Evolutionary conservation across 768 basidiomycete genomes (phyloP).

Genomic region (Lentinula aciculospora): DNA sequence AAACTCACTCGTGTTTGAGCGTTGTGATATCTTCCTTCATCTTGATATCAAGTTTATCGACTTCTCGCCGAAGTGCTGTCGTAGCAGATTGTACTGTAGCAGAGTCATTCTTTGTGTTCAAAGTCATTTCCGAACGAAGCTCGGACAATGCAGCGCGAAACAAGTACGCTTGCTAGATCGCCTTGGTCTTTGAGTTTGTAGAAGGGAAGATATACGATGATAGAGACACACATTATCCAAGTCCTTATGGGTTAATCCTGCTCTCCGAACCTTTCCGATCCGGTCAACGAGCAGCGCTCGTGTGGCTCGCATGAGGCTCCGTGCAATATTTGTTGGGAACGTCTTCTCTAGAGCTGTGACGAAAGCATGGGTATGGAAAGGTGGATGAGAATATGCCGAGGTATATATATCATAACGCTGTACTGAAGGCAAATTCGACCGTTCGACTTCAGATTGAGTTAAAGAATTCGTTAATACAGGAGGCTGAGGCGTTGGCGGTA

Average conservation of each 20-base stretch:
- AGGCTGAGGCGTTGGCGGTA: neutral
- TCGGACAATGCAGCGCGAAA: constrained; percentile 93
- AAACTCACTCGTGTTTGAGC: constrained; percentile 86
- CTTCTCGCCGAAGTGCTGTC: constrained; percentile 76
- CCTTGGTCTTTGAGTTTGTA: constrained; percentile 1
- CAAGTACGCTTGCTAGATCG: constrained; percentile 82
- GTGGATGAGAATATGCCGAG: constrained; percentile 55
- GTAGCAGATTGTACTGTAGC: constrained; percentile 75
- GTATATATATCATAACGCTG: constrained; percentile 10
- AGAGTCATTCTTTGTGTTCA: constrained; percentile 79
- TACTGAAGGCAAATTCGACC: constrained; percentile 10
- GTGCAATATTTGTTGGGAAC: constrained; percentile 69
- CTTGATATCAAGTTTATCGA: constrained; percentile 79
- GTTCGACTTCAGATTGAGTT: neutral
- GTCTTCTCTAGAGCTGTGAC: constrained; percentile 65
- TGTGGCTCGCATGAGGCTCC: constrained; percentile 79
- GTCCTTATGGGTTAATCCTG: constrained; percentile 71
- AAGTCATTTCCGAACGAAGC: constrained; percentile 77
- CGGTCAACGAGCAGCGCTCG: constrained; percentile 76
- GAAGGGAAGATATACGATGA: neutral
- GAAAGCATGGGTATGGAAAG: constrained; percentile 81
- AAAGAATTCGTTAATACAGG: neutral
- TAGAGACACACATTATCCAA: constrained; percentile 67
- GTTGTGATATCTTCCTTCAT: constrained; percentile 91
- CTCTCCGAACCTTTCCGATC: constrained; percentile 61